phyloP scores from a whole-genome alignment of 2,329 filamentous ascomycete species.

The Neofusicoccum parvum region DNA sequence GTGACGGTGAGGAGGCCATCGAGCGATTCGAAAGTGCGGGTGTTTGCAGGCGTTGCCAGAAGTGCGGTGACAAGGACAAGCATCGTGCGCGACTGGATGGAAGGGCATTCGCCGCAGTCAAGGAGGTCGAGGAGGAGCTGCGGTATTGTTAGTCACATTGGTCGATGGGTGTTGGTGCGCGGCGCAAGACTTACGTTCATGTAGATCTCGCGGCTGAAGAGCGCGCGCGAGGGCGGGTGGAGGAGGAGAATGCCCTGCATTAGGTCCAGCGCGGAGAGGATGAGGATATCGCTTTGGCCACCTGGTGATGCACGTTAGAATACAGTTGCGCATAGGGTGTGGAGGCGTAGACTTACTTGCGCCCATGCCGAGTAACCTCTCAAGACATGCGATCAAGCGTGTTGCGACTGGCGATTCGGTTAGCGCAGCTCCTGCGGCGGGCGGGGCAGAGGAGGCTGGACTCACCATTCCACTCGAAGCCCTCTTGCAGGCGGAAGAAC shows the following conservation, averaged over 20 bases:
- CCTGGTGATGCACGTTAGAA: conserved; percentile 44
- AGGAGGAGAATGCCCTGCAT: conserved; percentile 86
- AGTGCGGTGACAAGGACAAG: conserved; percentile 88
- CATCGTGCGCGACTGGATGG: conserved; percentile 86
- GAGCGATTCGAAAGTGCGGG: conserved; percentile 85
- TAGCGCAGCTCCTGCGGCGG: not conserved
- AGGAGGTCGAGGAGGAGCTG: conserved; percentile 89
- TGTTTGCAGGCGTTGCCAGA: conserved; percentile 83
- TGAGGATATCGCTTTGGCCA: conserved; percentile 83
- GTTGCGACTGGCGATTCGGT: conserved; percentile 63
- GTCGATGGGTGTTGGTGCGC: not conserved
- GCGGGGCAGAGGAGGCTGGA: not conserved
- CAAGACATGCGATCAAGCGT: conserved; percentile 81
- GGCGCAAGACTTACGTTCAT: conserved; percentile 72
- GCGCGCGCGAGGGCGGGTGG: conserved; percentile 82
- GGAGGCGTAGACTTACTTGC: conserved; percentile 49
- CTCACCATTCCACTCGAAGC: conserved; percentile 91
- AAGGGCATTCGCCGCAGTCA: conserved; percentile 84
- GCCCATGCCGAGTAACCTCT: conserved; percentile 78
- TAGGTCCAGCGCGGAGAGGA: conserved; percentile 83
- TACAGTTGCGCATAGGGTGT: not conserved
- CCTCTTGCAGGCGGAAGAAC: conserved; percentile 95
- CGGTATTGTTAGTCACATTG: not conserved
- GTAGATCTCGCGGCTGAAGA: conserved; percentile 86
- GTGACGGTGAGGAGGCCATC: conserved; percentile 92